These are phyloP conservation scores for Phytopythium litorale DNA, from an alignment of 352 stramenopile species.

Conservation along the genomic window DNA sequence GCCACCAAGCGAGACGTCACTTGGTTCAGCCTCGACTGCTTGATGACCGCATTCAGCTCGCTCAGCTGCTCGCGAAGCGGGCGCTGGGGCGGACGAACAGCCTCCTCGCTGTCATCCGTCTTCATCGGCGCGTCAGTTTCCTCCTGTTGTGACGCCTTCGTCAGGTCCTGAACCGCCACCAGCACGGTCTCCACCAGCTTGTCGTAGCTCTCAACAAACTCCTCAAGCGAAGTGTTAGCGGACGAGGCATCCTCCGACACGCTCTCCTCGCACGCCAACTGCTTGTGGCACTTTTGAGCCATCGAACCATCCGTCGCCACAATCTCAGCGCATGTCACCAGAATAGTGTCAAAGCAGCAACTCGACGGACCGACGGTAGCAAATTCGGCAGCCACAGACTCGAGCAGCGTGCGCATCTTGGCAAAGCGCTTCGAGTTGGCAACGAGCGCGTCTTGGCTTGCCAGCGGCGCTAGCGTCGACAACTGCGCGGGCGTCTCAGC, in stretches of 20 bases:
- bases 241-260: background rate
- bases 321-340: background rate
- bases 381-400: slow-evolving; percentile 24
- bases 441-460: slow-evolving; percentile 22
- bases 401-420: slow-evolving; percentile 27
- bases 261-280: no score
- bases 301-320: background rate
- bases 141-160: slow-evolving; percentile 31
- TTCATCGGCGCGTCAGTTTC: slow-evolving; percentile 14
- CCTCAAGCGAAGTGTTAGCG: slow-evolving; percentile 8
- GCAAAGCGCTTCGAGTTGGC: slow-evolving; percentile 29
- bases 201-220: slow-evolving; percentile 59
- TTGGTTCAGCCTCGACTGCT: slow-evolving; percentile 67
- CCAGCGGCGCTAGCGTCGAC: slow-evolving; percentile 14
- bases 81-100: slow-evolving; percentile 1
- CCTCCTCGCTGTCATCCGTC: slow-evolving; percentile 11
- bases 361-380: slow-evolving; percentile 18
- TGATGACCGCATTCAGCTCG: slow-evolving; percentile 45
- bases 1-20: slow-evolving; percentile 55
- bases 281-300: background rate
- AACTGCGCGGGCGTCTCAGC: background rate
- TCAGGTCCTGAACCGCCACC: slow-evolving; percentile 78
- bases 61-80: slow-evolving; percentile 50
- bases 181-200: slow-evolving; percentile 72
- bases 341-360: slow-evolving; percentile 20